Evolutionary conservation across 352 stramenopile genomes (phyloP).

Genomic region (Globisporangium acanthophoron): DNA sequence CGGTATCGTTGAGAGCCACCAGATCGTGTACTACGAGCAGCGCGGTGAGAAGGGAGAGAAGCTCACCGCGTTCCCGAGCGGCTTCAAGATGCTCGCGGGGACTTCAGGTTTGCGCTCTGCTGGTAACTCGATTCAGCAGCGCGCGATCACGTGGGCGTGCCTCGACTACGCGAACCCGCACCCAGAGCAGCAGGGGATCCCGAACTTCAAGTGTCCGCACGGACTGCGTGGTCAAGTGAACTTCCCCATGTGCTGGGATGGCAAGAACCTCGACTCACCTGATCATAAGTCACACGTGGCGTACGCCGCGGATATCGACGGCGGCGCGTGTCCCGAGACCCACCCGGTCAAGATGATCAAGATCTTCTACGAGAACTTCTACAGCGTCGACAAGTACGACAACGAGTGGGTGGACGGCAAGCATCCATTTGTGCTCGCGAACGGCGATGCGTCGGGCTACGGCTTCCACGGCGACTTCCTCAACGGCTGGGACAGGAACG

Average conservation of each 20-base stretch:
- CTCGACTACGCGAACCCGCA: too few relatives aligned
- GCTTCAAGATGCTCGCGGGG: conserved; percentile 45
- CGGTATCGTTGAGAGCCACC: conserved; percentile 39
- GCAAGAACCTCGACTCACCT: conserved; percentile 34
- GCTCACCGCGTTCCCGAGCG: conserved; percentile 34
- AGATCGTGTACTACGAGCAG: conserved; percentile 49
- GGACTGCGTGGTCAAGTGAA: conserved; percentile 45
- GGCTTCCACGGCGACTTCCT: conserved; percentile 52
- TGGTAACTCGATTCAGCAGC: conserved; percentile 30
- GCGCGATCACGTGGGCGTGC: conserved; percentile 35
- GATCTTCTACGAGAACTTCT: conserved; percentile 53
- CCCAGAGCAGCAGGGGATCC: too few relatives aligned
- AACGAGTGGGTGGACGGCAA: conserved; percentile 37
- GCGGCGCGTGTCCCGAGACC: conserved; percentile 25
- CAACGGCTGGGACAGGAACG: conserved; percentile 37
- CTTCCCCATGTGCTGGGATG: conserved; percentile 54
- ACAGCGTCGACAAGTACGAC: conserved; percentile 42
- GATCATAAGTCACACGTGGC: conserved; percentile 48
- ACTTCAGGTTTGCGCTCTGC: conserved; percentile 25
- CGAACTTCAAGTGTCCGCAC: too few relatives aligned
- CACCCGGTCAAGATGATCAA: conserved; percentile 49
- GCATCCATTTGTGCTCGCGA: conserved; percentile 44
- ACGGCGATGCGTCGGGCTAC: conserved; percentile 37
- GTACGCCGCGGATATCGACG: conserved; percentile 35
- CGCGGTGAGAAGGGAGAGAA: conserved; percentile 25